Conservation (phyloP, 1,139 yeast genomes). For the Meyerozyma athensensis region DNA sequence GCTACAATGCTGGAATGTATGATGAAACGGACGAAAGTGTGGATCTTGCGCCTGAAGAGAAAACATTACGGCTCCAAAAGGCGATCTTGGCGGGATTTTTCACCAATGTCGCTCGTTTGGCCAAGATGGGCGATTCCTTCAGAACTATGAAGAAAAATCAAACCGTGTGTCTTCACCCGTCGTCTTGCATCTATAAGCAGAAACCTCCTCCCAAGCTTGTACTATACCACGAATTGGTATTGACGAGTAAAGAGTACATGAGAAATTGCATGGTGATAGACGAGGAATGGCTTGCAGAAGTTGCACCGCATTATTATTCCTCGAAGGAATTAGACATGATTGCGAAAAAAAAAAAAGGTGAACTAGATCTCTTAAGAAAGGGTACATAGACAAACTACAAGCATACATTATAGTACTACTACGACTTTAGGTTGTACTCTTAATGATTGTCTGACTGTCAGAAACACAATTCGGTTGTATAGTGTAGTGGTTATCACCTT, state of each 20-base stretch:
- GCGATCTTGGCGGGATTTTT: conserved; percentile 81
- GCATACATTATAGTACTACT: too few species aligned
- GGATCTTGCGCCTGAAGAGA: conserved; percentile 14
- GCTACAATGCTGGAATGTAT: conserved; percentile 53
- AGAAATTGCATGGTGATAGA: conserved; percentile 50
- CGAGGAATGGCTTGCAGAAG: conserved; percentile 17
- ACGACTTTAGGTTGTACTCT: too few species aligned
- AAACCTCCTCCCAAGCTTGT: conserved; percentile 71
- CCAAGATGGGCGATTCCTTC: conserved; percentile 69
- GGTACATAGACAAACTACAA: not conserved
- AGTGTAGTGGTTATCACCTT: conserved; percentile 51
- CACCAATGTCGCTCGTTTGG: conserved; percentile 67
- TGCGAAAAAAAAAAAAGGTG: not conserved
- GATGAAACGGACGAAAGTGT: conserved; percentile 14
- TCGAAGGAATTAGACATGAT: conserved; percentile 16
- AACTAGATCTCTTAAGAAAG: too few species aligned
- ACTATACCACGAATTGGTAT: conserved; percentile 77
- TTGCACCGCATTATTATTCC: conserved; percentile 23
- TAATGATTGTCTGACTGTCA: not conserved
- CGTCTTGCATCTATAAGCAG: conserved; percentile 55
- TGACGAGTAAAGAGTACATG: conserved; percentile 87
- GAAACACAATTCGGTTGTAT: conserved; percentile 27
- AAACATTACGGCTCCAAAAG: conserved; percentile 47
- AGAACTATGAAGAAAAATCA: conserved; percentile 58
- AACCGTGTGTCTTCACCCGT: conserved; percentile 78